Percentiles rank a stretch among this genome's conserved stretches.
phyloP scores from a whole-genome alignment of 306 rosid genomes.

The Vigna nakashimae region DNA sequence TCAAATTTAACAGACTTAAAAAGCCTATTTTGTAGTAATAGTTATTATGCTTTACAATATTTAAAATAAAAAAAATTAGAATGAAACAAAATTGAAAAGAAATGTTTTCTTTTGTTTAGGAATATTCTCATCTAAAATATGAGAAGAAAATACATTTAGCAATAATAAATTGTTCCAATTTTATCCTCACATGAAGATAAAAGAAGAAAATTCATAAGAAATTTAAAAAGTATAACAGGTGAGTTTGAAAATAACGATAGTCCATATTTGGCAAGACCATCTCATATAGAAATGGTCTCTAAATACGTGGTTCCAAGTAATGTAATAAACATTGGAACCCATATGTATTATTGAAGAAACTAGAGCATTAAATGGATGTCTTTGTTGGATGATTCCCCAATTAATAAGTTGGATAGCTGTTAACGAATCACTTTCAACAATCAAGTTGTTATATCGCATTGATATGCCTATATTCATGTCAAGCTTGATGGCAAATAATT shows the following conservation, averaged over 20 bases:
- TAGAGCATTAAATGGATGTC: not conserved
- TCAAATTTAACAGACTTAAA: too few relatives aligned
- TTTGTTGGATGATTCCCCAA: not conserved
- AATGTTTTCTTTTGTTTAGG: too few relatives aligned
- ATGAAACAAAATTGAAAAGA: too few relatives aligned
- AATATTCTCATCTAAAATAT: too few relatives aligned
- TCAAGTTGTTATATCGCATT: not conserved
- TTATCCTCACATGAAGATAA: accelerated
- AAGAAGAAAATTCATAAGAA: not conserved
- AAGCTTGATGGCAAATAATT: not conserved
- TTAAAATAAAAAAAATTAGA: too few relatives aligned
- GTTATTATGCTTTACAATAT: too few relatives aligned
- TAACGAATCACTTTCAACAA: not conserved
- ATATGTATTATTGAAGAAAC: not conserved
- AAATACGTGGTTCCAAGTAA: not conserved
- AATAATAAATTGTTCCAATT: not conserved
- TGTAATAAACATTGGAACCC: not conserved
- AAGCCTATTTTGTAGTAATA: too few relatives aligned
- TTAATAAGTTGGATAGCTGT: not conserved
- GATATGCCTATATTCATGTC: not conserved
- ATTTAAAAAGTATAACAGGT: not conserved
- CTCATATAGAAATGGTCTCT: not conserved
- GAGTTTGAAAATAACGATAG: not conserved
- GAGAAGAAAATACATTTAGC: not conserved
- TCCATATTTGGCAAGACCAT: not conserved